phyloP scores from a whole-genome alignment of 768 basidiomycete species.

The Boletus rubescentipes region DNA sequence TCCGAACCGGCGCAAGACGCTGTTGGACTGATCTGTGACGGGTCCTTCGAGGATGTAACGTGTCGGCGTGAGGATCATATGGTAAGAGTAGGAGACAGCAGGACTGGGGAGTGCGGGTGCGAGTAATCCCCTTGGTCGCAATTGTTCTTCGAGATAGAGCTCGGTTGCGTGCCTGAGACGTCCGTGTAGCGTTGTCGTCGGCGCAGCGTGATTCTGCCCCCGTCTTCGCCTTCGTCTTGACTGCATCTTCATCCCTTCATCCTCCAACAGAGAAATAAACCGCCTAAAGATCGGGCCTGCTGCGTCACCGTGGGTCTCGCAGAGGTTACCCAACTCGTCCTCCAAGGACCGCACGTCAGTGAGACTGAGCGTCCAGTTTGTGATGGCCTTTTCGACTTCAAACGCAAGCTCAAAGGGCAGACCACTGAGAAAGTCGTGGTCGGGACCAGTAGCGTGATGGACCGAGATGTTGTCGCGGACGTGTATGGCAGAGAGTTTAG shows the following conservation, averaged over 20 bases:
- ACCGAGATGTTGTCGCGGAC: conserved; percentile 19
- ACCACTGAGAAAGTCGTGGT: conserved; percentile 25
- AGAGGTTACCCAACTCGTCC: conserved; percentile 19
- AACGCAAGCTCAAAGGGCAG: conserved; percentile 38
- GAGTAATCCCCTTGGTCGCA: conserved; percentile 25
- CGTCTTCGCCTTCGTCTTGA: background rate
- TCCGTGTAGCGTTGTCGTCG: conserved; percentile 12
- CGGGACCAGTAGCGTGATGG: background rate
- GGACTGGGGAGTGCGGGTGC: conserved; percentile 18
- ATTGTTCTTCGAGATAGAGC: conserved; percentile 24
- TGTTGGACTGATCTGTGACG: conserved; percentile 38
- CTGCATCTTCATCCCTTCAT: background rate
- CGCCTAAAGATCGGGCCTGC: conserved; percentile 25
- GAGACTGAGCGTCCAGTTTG: conserved; percentile 26
- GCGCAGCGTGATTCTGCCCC: background rate
- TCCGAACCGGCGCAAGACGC: conserved; percentile 36
- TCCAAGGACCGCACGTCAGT: conserved; percentile 24
- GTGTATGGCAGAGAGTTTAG: conserved; percentile 6
- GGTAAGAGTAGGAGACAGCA: conserved; percentile 34
- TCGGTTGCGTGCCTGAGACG: conserved; percentile 18
- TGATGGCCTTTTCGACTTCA: conserved; percentile 39
- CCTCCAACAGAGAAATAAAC: conserved; percentile 23
- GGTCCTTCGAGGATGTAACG: conserved; percentile 40
- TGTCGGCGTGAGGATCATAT: conserved; percentile 41
- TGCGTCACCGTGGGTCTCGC: conserved; percentile 8